phyloP scores from a whole-genome alignment of 164 flowering plant genomes.

The Warburgia ugandensis region DNA sequence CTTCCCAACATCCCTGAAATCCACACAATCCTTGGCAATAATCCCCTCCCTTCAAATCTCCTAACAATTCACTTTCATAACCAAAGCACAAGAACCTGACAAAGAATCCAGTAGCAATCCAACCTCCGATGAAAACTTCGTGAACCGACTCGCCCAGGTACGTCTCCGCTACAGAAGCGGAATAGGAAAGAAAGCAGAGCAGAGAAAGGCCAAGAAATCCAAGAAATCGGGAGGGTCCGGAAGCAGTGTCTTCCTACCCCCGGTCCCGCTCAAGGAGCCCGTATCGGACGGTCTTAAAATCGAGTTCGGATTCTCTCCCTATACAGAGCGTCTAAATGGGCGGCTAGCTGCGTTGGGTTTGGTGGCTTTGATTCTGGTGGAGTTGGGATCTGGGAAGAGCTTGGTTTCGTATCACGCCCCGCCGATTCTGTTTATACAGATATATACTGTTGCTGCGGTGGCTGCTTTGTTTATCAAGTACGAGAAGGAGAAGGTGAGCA shows the following conservation, averaged over 20 bases:
- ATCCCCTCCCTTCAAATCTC: no score
- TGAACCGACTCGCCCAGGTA: constrained; percentile 47
- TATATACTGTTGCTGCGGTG: constrained; percentile 62
- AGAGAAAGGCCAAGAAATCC: constrained; percentile 36
- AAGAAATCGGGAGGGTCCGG: constrained; percentile 21
- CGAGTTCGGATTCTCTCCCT: constrained; percentile 73
- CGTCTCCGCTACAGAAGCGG: constrained; percentile 64
- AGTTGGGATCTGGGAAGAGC: constrained; percentile 74
- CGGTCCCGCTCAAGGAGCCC: constrained; percentile 66
- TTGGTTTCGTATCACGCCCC: constrained; percentile 59
- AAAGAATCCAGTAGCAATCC: constrained; percentile 14
- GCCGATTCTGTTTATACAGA: constrained; percentile 55
- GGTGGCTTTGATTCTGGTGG: constrained; percentile 72
- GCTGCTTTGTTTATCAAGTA: constrained; percentile 52
- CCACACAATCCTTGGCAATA: no score
- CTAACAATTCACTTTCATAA: no score
- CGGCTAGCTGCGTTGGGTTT: constrained; percentile 59
- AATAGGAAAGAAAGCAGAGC: constrained; percentile 74
- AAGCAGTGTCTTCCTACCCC: constrained; percentile 55
- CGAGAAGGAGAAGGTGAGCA: constrained; percentile 73
- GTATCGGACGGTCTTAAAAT: constrained; percentile 60
- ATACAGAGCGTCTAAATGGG: constrained; percentile 72
- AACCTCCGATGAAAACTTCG: constrained; percentile 32
- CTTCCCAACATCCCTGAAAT: no score
- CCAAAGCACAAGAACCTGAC: constrained; percentile 34